These are phyloP conservation scores for Diaporthe sp. DNA, from an alignment of 2,329 filamentous ascomycete genomes.

Conservation along the genomic window DNA sequence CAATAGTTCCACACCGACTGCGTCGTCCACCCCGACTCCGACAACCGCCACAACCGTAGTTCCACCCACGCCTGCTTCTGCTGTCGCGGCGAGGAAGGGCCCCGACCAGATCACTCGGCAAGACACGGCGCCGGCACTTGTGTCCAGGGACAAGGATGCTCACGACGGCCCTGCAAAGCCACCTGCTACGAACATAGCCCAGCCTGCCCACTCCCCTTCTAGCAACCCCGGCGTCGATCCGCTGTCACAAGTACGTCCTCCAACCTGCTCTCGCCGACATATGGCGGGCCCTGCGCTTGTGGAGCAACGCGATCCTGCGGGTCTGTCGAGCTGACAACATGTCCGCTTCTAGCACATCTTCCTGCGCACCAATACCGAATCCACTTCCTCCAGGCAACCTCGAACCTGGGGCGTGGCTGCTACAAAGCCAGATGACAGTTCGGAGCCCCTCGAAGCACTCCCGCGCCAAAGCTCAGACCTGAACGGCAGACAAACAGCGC, in stretches of 20 bases:
- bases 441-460: constrained; percentile 52
- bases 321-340: constrained; percentile 33
- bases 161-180: constrained; percentile 30
- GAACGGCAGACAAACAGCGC: constrained; percentile 51
- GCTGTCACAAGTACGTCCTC: constrained; percentile 41
- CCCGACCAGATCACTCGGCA: constrained; percentile 8
- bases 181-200: not conserved
- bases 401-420: constrained; percentile 62
- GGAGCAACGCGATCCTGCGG: not conserved
- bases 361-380: constrained; percentile 76
- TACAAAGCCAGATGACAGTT: constrained; percentile 64
- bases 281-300: not conserved
- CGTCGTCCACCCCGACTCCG: constrained; percentile 22
- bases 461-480: constrained; percentile 59
- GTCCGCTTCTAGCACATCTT: constrained; percentile 67
- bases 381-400: constrained; percentile 64
- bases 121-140: constrained; percentile 14
- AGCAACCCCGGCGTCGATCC: constrained; percentile 38
- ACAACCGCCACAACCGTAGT: constrained; percentile 31
- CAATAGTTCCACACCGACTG: not conserved
- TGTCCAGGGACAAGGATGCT: constrained; percentile 32
- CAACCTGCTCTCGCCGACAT: not conserved
- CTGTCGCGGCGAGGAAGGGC: constrained; percentile 10
- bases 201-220: constrained; percentile 12
- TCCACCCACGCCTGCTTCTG: constrained; percentile 29